These are phyloP conservation scores for Fagopyrum homotropicum DNA, from an alignment of 148 eudicot species.

Conservation along the genomic window DNA sequence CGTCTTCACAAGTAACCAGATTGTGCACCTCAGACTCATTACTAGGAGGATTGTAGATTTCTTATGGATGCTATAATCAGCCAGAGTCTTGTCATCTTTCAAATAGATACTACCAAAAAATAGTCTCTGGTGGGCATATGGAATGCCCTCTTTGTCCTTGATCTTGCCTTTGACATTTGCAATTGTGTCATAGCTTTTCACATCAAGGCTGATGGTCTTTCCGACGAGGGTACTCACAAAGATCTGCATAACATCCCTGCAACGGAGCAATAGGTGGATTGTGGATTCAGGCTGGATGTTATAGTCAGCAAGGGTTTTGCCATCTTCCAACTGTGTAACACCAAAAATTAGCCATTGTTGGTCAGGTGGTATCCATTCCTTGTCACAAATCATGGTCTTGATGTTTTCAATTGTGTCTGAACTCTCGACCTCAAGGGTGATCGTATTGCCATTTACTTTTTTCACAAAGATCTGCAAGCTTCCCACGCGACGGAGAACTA, in stretches of 20 bases:
- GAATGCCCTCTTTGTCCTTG: constrained; percentile 18
- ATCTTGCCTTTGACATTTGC: constrained; percentile 21
- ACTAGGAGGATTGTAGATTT: constrained; percentile 17
- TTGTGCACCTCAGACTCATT: constrained; percentile 12
- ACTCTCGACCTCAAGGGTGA: background rate
- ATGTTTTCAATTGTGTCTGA: background rate
- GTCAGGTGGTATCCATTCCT: background rate
- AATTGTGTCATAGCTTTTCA: constrained; percentile 14
- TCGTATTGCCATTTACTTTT: background rate
- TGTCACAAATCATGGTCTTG: constrained; percentile 5
- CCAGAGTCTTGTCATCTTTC: constrained; percentile 19
- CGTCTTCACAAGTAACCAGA: constrained; percentile 17
- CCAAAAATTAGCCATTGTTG: background rate
- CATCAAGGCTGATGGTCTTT: background rate
- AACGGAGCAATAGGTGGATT: constrained; percentile 12
- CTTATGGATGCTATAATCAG: constrained; percentile 23
- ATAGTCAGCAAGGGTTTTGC: background rate
- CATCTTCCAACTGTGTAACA: background rate
- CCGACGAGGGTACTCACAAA: constrained; percentile 9
- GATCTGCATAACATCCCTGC: background rate
- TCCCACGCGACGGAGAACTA: background rate
- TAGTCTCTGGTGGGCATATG: constrained; percentile 20
- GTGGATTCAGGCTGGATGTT: constrained; percentile 10
- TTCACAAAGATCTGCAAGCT: constrained; percentile 3
- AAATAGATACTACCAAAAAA: constrained; percentile 15